Percentiles rank a stretch among this genome's conserved stretches.
These are phyloP conservation scores for button mushroom (Agaricus bisporus) DNA, from an alignment of 768 basidiomycete species.

Conservation along the genomic window DNA sequence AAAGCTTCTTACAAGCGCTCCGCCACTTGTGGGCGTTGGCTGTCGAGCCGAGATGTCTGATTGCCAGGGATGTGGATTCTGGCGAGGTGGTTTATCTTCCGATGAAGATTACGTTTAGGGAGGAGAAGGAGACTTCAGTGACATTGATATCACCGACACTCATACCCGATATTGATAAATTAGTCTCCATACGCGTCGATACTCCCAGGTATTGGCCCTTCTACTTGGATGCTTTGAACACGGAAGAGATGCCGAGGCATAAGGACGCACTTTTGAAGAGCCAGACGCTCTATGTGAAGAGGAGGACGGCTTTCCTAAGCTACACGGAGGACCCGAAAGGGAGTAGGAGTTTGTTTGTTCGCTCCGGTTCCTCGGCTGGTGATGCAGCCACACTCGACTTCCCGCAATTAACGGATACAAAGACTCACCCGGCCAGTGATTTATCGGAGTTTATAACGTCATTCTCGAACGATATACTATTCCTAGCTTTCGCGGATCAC, in stretches of 20 bases:
- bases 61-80: conserved; percentile 90
- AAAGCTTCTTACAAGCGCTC: conserved; percentile 85
- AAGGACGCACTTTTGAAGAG: conserved; percentile 62
- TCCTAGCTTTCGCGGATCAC: conserved; percentile 77
- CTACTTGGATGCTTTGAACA: conserved; percentile 81
- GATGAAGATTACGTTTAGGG: conserved; percentile 77
- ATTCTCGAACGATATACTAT: conserved; percentile 75
- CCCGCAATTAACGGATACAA: conserved; percentile 63
- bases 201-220: conserved; percentile 96
- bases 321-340: conserved; percentile 94
- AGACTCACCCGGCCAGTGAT: conserved; percentile 64
- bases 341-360: conserved; percentile 84
- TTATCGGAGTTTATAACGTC: conserved; percentile 83
- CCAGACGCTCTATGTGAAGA: conserved; percentile 88
- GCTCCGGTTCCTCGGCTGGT: conserved; percentile 79
- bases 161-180: conserved; percentile 79
- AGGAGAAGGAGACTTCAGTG: conserved; percentile 54
- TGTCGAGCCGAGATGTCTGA: conserved; percentile 87
- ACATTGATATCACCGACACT: conserved; percentile 89
- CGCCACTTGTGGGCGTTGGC: conserved; percentile 96
- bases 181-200: conserved; percentile 81
- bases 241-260: conserved; percentile 60
- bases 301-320: conserved; percentile 85
- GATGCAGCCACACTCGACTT: conserved; percentile 85
- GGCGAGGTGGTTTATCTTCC: conserved; percentile 89